Evolutionary conservation across 2,329 filamentous ascomycete genomes (phyloP).

Genomic region (Dendrostoma leiphaemia): DNA sequence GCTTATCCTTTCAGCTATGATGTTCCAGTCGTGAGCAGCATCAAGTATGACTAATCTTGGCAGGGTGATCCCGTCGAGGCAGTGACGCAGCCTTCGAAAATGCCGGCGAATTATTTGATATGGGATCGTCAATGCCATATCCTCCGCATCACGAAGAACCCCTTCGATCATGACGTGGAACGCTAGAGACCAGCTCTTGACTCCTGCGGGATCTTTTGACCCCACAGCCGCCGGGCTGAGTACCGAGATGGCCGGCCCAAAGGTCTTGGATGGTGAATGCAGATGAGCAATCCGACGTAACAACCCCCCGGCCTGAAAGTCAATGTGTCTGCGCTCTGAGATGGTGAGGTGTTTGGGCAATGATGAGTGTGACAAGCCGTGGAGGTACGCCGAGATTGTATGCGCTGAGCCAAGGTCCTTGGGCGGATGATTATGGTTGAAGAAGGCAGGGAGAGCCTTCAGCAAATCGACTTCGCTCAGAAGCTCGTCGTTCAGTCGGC

Average conservation of each 20-base stretch:
- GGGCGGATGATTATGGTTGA: conserved; percentile 34
- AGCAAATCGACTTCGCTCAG: conserved; percentile 23
- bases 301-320: conserved; percentile 47
- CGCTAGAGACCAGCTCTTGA: conserved; percentile 51
- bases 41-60: conserved; percentile 56
- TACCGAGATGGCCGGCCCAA: conserved; percentile 43
- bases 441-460: conserved; percentile 37
- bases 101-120: conserved; percentile 54
- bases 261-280: conserved; percentile 44
- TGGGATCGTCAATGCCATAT: conserved; percentile 55
- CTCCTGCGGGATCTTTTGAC: conserved; percentile 22
- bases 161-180: conserved; percentile 57
- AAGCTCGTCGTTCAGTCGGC: neutral
- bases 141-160: conserved; percentile 58
- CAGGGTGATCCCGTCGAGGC: conserved; percentile 50
- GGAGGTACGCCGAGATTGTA: conserved; percentile 39
- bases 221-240: conserved; percentile 23
- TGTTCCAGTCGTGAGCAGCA: conserved; percentile 47
- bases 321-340: conserved; percentile 35
- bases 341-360: conserved; percentile 32
- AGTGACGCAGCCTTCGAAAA: conserved; percentile 45
- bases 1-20: conserved; percentile 38
- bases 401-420: conserved; percentile 35
- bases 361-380: conserved; percentile 37
- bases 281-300: conserved; percentile 42